A percentile compares a stretch with the other conserved stretches of the same genome.
Evolutionary conservation across 2,329 filamentous ascomycete species (phyloP).

Genomic region (Aspergillus sergii): DNA sequence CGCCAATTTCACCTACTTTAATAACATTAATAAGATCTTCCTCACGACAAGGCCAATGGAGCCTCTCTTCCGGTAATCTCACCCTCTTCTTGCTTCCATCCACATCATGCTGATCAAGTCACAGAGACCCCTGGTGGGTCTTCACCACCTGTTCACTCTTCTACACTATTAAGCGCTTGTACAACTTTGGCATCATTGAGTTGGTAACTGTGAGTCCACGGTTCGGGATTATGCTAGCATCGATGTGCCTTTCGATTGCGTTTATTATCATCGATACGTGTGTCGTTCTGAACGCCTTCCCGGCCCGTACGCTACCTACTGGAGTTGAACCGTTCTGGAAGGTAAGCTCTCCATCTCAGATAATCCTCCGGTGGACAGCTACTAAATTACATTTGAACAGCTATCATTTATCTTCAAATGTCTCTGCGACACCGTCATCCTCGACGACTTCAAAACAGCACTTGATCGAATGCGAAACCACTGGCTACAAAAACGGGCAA

Average conservation of each 20-base stretch:
- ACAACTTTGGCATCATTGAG: constrained; percentile 60
- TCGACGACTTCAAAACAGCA: constrained; percentile 69
- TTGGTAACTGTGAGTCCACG: constrained; percentile 64
- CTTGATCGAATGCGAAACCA: constrained; percentile 43
- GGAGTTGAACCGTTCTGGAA: constrained; percentile 70
- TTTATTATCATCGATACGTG: constrained; percentile 66
- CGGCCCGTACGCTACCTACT: constrained; percentile 41
- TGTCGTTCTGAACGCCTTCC: constrained; percentile 57
- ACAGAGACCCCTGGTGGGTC: constrained; percentile 68
- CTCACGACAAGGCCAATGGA: constrained; percentile 60
- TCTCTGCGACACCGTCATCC: constrained; percentile 66
- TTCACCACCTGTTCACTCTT: constrained; percentile 63
- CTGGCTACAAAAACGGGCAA: constrained; percentile 34
- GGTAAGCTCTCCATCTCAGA: constrained; percentile 22
- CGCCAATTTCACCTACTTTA: constrained; percentile 67
- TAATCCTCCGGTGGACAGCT: background rate
- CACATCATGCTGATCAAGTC: constrained; percentile 4
- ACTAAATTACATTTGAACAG: constrained; percentile 17
- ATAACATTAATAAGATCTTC: constrained; percentile 57
- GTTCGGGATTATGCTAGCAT: constrained; percentile 63
- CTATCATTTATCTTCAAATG: constrained; percentile 68
- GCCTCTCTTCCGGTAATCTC: constrained; percentile 56
- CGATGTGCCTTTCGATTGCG: constrained; percentile 62
- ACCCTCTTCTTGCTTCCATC: background rate
- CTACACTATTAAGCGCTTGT: constrained; percentile 64